Base-by-base conservation (phyloP, 2,329 filamentous ascomycete genomes). In the Aspergillus flavus region DNA sequence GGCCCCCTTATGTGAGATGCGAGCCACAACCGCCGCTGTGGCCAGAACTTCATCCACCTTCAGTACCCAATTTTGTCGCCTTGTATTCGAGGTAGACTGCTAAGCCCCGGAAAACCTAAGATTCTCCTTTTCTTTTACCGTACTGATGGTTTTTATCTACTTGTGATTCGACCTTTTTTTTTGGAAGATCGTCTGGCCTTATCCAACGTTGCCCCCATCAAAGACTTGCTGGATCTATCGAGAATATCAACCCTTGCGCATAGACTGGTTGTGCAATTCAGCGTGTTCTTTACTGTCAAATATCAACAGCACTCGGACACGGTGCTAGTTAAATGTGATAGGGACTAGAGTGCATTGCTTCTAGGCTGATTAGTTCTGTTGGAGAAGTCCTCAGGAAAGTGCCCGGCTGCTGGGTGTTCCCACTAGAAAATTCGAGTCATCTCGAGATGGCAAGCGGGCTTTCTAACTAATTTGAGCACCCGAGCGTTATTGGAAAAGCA, bases 381-480 rank as follows among this genome's bases (percentile, higher is more conserved):
- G 28, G 48, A 52, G 28, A 52, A 52, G 19, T 21, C 48, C 23
- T 11, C 16, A 21, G 28, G 16, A 34, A 52, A 52, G 14, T n/a
- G 19, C 28, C n/a, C 48, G 11, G 28, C 28, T 34, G 19, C 28
- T 52, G 19, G 46, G 10, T 28, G 16, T 48, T 39, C 23, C 32
- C 45, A 21, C 39, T n/a, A 19, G 32, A n/a, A 59, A n/a, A 39
- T 19, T 39, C 28, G 43, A 50, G 28, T 56, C 12, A 32, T 55
- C 45, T 46, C 64, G 63, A 57, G 52, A 71, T 71, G 69, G 68
- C 66, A 70, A 65, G 45, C 36, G 45, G 50, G 23, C 52, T 62
- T 43, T 61, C 48, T 28, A 56, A 57, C 43, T 68, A 58, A 66
- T 59, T 58, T n/a, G 26, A 54, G n/a, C 28, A 41, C 59, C 41